Evolutionary conservation across 257 asterid genomes (phyloP).

Genomic region (Cordia subcordata): DNA sequence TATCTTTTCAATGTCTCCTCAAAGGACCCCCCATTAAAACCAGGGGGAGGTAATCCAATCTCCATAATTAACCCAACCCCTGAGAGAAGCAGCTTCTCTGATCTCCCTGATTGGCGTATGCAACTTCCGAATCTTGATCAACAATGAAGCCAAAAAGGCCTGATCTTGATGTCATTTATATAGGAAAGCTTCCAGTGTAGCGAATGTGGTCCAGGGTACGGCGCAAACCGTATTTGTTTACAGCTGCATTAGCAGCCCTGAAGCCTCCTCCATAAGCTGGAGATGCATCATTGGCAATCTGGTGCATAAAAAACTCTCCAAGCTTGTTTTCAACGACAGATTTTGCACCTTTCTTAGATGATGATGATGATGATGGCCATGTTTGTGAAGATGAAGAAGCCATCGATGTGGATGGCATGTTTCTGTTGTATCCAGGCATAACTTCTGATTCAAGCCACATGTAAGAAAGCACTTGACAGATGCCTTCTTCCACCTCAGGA

Average conservation of each 20-base stretch:
- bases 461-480: constrained; percentile 88
- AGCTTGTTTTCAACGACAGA: constrained; percentile 69
- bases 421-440: constrained; percentile 37
- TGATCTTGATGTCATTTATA: constrained; percentile 9
- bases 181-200: constrained; percentile 59
- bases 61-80: constrained; percentile 33
- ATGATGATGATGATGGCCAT: constrained; percentile 30
- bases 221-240: constrained; percentile 68
- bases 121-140: background rate
- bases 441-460: constrained; percentile 94
- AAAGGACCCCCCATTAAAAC: constrained; percentile 16
- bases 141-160: too few relatives aligned
- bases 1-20: constrained; percentile 6
- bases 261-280: constrained; percentile 93
- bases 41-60: constrained; percentile 30
- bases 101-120: constrained; percentile 1
- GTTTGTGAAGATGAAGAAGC: constrained; percentile 24
- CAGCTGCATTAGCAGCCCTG: constrained; percentile 77
- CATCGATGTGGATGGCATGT: constrained; percentile 30
- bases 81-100: constrained; percentile 25
- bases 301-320: constrained; percentile 94
- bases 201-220: constrained; percentile 71
- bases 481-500: constrained; percentile 92
- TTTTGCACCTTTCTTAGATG: constrained; percentile 60
- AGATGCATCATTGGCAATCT: constrained; percentile 79